Percentiles rank a stretch among this genome's conserved stretches.
Evolutionary conservation across 768 basidiomycete genomes (phyloP).

Genomic region (Rhodotorula kratochvilovae): DNA sequence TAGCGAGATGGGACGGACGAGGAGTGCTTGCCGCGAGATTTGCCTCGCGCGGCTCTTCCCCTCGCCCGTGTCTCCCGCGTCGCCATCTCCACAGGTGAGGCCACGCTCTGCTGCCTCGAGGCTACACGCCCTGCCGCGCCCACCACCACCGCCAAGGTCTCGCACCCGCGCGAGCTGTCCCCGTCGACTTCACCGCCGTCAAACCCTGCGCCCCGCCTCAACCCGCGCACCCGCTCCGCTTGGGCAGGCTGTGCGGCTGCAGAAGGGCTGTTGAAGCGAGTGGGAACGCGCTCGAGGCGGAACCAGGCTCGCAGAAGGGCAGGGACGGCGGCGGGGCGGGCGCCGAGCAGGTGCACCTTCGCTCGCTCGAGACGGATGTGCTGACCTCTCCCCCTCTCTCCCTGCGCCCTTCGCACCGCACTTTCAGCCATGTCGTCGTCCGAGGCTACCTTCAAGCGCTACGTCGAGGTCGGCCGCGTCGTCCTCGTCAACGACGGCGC

Average conservation of each 20-base stretch:
- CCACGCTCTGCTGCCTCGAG: no score
- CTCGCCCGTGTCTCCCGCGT: not conserved
- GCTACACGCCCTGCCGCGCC: no score
- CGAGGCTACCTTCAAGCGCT: constrained; percentile 73
- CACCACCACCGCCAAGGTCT: not conserved
- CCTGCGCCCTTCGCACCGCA: no score
- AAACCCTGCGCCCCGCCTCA: not conserved
- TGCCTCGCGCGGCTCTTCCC: not conserved
- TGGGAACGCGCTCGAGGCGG: not conserved
- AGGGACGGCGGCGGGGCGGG: not conserved
- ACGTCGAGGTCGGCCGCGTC: constrained; percentile 97
- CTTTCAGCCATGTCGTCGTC: constrained; percentile 9
- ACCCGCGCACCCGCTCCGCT: not conserved
- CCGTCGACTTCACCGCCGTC: not conserved
- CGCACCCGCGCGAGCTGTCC: not conserved
- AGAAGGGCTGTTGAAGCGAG: not conserved
- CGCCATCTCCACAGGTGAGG: not conserved
- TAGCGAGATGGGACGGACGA: no score
- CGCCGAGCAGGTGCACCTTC: no score
- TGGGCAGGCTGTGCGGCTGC: no score
- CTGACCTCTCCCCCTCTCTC: not conserved
- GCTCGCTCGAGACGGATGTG: no score
- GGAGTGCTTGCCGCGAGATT: no score
- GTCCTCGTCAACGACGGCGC: constrained; percentile 91
- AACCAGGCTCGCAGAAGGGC: not conserved